These are phyloP conservation scores for Dimargaris xerosporica DNA, from an alignment of 192 early-diverging fungal species.

Conservation along the genomic window DNA sequence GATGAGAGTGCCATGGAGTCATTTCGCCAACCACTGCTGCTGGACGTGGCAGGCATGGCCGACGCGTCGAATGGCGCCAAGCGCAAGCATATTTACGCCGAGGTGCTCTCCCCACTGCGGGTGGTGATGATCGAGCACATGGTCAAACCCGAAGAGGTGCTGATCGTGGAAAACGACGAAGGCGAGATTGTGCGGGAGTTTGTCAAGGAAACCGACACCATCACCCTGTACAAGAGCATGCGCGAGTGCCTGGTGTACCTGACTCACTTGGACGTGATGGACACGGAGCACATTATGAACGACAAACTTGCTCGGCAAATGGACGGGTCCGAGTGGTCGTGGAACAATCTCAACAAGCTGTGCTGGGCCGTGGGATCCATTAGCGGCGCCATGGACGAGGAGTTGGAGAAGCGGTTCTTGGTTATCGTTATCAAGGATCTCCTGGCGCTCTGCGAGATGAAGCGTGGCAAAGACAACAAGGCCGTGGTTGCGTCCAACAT, in stretches of 20 bases:
- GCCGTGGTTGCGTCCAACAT: slow-evolving; percentile 98
- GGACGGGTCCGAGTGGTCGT: slow-evolving; percentile 94
- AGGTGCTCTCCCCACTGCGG: slow-evolving; percentile 70
- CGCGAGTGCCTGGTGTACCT: slow-evolving; percentile 92
- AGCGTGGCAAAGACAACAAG: slow-evolving; percentile 99
- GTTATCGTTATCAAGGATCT: slow-evolving; percentile 98
- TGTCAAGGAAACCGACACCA: slow-evolving; percentile 95
- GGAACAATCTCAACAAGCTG: slow-evolving; percentile 93
- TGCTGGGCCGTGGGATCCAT: slow-evolving; percentile 99
- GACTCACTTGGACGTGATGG: slow-evolving; percentile 85
- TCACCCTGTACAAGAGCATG: slow-evolving; percentile 96
- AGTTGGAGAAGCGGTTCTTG: slow-evolving; percentile 92
- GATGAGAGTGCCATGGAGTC: slow-evolving; percentile 58
- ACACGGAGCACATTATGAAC: slow-evolving; percentile 94
- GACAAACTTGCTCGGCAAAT: slow-evolving; percentile 87
- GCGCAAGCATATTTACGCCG: slow-evolving; percentile 74
- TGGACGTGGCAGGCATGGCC: slow-evolving; percentile 37
- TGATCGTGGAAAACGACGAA: slow-evolving; percentile 98
- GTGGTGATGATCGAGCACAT: slow-evolving; percentile 97
- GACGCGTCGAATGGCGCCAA: slow-evolving; percentile 19
- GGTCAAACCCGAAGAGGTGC: slow-evolving; percentile 96
- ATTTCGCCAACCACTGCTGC: slow-evolving; percentile 31
- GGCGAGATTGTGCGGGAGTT: slow-evolving; percentile 98
- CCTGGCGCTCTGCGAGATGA: slow-evolving; percentile 86
- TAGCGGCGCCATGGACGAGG: slow-evolving; percentile 91